A percentile compares a stretch with the other conserved stretches of the same genome.
These are phyloP conservation scores for Porpolomopsis calyptriformis DNA, from an alignment of 768 basidiomycete species.

Conservation along the genomic window DNA sequence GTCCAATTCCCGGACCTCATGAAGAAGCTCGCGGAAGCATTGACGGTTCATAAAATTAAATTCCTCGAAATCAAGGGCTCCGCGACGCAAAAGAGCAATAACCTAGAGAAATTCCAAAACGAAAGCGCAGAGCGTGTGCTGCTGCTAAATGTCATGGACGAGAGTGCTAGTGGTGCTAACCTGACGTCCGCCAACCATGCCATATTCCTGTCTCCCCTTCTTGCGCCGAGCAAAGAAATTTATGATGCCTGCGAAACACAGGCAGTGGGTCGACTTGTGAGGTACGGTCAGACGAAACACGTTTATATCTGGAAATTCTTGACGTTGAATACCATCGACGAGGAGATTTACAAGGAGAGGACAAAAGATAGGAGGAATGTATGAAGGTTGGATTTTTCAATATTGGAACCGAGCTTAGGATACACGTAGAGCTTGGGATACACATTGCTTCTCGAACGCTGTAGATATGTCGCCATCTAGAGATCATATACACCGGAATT, in stretches of 20 bases:
- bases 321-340: slow-evolving; percentile 81
- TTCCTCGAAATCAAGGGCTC: slow-evolving; percentile 77
- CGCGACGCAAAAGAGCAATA: slow-evolving; percentile 68
- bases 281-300: slow-evolving; percentile 73
- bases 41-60: slow-evolving; percentile 57
- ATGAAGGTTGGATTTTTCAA: not conserved
- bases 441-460: too few relatives aligned
- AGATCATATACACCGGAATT: too few relatives aligned
- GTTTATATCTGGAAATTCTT: slow-evolving; percentile 79
- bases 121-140: slow-evolving; percentile 68
- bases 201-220: slow-evolving; percentile 87
- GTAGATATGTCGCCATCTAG: too few relatives aligned
- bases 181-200: slow-evolving; percentile 90
- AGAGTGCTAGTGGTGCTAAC: slow-evolving; percentile 90
- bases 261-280: slow-evolving; percentile 72
- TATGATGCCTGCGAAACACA: slow-evolving; percentile 80
- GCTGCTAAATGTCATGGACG: slow-evolving; percentile 86
- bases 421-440: too few relatives aligned
- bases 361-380: slow-evolving; percentile 17
- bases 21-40: slow-evolving; percentile 80
- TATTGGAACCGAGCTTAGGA: too few relatives aligned
- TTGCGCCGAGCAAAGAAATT: slow-evolving; percentile 70
- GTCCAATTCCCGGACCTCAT: slow-evolving; percentile 94
- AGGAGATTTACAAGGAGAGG: slow-evolving; percentile 63
- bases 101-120: slow-evolving; percentile 79